Base-by-base conservation (phyloP, 2,329 filamentous ascomycete species). In the Cladosporium colombiae region DNA sequence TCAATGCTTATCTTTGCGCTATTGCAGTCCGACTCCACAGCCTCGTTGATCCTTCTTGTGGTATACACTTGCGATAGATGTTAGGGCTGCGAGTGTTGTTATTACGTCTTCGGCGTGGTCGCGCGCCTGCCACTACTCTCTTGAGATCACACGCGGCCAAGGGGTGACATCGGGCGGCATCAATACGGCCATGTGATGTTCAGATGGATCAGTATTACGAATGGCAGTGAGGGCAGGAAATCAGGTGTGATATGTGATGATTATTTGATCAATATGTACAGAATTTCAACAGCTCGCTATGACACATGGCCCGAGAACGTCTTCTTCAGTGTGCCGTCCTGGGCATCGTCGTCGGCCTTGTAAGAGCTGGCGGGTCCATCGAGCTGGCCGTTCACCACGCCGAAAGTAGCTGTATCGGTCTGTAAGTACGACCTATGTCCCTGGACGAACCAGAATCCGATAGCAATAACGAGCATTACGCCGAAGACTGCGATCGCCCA, bases 401-500 rank as follows among this genome's bases (percentile, higher is more conserved):
- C 61, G n/a, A 63, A 63, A 3, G 61, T 63, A 5, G 61, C 61
- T 21, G 50, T 56, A 3, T 63, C 61, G 23, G 61, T 63, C 13
- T 63, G 61, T 27, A 63, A 23, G 25, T 63, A 63, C 7, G 61
- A 63, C 6, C 61, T 44, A 25, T 63, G 33, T 1, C 67, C 67
- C 31, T 66, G 60, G 25, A 68, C 56, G 37, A 66, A 64, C 65
- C 65, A 68, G 33, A 62, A 68, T 16, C 66, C 55, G 7, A 66
- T 55, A 18, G 64, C 52, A 16, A 68, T 61, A 33, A 68, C 56
- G n/a, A 68, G 37, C 50, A 66, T 60, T 7, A 60, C 63, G 46
- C 63, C 63, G 31, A 65, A 59, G n/a, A 65, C 55, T 5, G 57
- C 63, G 55, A 65, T 65, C 46, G 55, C 57, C 69, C 69, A 70